phyloP scores from a whole-genome alignment of 2,329 filamentous ascomycete species.

The Myriosclerotinia scirpicola region DNA sequence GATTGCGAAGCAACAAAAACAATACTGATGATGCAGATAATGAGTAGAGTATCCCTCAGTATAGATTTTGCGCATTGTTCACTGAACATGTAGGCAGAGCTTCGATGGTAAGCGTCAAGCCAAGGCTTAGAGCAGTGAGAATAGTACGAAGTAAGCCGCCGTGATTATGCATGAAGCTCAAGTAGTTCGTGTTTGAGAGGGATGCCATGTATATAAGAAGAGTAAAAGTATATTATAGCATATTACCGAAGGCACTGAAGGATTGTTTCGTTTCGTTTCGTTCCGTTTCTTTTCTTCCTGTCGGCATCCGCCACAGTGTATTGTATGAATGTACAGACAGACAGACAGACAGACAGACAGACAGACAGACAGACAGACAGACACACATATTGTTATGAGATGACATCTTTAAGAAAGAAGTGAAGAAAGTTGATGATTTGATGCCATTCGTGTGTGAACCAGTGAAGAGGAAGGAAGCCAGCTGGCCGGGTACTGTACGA shows the following conservation, averaged over 20 bases:
- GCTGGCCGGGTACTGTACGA: no score
- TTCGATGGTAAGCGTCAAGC: not conserved
- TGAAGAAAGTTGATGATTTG: no score
- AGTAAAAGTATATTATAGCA: not conserved
- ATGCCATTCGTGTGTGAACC: no score
- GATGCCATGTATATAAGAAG: not conserved
- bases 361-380: no score
- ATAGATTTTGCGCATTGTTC: conserved; percentile 1
- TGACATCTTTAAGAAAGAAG: no score
- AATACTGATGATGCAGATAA: not conserved
- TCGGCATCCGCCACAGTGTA: not conserved
- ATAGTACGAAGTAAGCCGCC: not conserved
- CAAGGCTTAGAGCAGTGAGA: no score
- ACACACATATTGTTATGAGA: no score
- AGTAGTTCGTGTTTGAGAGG: not conserved
- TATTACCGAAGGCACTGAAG: not conserved
- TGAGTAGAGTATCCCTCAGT: no score
- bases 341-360: no score
- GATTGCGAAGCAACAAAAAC: not conserved
- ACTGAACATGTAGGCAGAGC: conserved; percentile 1
- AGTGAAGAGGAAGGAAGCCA: no score
- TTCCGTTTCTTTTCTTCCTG: conserved; percentile 1
- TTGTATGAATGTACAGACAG: no score
- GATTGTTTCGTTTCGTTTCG: not conserved
- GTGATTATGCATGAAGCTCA: not conserved